phyloP scores from a whole-genome alignment of 208 protist species.

The Crithidia bombi region DNA sequence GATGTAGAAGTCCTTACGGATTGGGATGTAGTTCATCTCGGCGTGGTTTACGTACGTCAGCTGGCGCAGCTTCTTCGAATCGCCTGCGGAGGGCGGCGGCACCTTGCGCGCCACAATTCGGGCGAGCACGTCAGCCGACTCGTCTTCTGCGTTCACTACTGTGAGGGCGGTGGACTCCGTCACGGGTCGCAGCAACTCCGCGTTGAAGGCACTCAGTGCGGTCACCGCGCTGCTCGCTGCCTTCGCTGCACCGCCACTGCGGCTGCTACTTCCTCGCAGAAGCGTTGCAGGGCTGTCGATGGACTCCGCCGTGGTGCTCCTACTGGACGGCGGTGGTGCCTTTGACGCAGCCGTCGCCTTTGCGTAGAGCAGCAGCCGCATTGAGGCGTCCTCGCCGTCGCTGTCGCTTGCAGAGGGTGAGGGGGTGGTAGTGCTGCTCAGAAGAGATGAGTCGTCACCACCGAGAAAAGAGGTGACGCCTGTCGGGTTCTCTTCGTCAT shows the following conservation, averaged over 20 bases:
- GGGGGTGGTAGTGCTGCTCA: conserved; percentile 21
- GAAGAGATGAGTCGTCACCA: not conserved
- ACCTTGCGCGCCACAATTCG: conserved; percentile 55
- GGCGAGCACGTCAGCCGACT: conserved; percentile 61
- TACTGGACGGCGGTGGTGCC: not conserved
- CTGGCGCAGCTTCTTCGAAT: conserved; percentile 72
- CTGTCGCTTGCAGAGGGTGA: conserved; percentile 27
- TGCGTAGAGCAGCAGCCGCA: conserved; percentile 58
- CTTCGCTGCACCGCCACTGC: not conserved
- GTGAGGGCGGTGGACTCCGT: conserved; percentile 59
- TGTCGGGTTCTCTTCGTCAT: not conserved
- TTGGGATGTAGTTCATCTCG: conserved; percentile 51
- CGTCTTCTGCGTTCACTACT: conserved; percentile 76
- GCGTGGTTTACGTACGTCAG: conserved; percentile 80
- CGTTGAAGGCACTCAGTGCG: conserved; percentile 46
- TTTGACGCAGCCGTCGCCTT: conserved; percentile 40
- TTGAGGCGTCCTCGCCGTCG: conserved; percentile 38
- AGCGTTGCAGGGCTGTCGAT: conserved; percentile 11
- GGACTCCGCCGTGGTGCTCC: not conserved
- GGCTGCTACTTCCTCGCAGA: conserved; percentile 10
- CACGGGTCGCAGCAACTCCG: conserved; percentile 64
- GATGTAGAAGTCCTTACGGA: conserved; percentile 90
- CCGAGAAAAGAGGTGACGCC: conserved; percentile 6
- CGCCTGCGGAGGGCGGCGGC: conserved; percentile 51
- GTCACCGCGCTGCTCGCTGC: conserved; percentile 16